A percentile compares a stretch with the other conserved stretches of the same genome.
Conservation (phyloP, 768 basidiomycete genomes). For the Candolleomyces aberdarensis region DNA sequence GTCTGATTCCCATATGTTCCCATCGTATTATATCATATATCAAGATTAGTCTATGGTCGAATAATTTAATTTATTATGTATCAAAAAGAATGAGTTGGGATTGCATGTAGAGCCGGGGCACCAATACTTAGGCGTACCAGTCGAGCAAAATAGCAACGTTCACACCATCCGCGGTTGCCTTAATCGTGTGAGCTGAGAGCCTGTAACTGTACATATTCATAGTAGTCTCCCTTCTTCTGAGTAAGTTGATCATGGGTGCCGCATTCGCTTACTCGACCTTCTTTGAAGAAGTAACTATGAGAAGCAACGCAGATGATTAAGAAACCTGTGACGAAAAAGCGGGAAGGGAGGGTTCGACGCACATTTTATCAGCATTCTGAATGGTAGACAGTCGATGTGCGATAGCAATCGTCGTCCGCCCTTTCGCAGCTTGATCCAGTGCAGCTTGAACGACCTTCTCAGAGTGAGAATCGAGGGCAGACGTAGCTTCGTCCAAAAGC, state of each 20-base stretch:
- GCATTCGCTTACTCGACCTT: constrained; percentile 71
- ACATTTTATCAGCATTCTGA: constrained; percentile 80
- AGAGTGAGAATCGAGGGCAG: constrained; percentile 75
- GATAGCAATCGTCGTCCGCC: constrained; percentile 83
- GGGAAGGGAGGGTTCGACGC: constrained; percentile 28
- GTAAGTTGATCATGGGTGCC: constrained; percentile 78
- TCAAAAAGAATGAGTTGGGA: no score
- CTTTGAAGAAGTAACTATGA: constrained; percentile 70
- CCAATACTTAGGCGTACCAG: no score
- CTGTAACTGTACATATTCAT: constrained; percentile 73
- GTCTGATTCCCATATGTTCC: no score
- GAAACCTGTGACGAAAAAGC: not conserved
- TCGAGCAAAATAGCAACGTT: no score
- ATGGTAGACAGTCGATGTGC: constrained; percentile 85
- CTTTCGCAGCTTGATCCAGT: constrained; percentile 78
- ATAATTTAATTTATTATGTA: no score
- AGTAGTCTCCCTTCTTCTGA: constrained; percentile 51
- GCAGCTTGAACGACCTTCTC: constrained; percentile 88
- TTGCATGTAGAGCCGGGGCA: no score
- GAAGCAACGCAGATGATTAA: not conserved
- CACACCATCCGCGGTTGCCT: not conserved
- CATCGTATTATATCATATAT: no score
- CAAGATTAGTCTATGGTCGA: no score
- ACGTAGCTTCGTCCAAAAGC: constrained; percentile 75
- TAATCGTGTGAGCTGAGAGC: constrained; percentile 38